These are phyloP conservation scores for Saccharomycopsis javanensis DNA, from an alignment of 805 yeast genomes.

Conservation along the genomic window DNA sequence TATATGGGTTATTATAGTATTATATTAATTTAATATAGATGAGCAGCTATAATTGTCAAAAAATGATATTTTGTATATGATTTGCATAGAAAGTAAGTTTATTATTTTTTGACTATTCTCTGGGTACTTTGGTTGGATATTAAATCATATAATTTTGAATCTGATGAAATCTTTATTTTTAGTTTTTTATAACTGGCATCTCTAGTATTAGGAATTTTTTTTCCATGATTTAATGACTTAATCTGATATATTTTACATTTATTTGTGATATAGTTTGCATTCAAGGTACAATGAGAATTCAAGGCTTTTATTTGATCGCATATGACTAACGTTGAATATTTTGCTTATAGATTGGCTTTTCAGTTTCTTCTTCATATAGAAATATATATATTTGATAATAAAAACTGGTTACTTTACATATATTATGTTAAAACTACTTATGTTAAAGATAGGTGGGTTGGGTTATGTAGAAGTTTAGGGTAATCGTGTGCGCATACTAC, in stretches of 20 bases:
- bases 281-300: no score
- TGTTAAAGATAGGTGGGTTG: no score
- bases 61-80: background rate
- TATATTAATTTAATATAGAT: no score
- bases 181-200: slow-evolving; percentile 19
- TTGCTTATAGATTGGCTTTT: background rate
- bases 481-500: slow-evolving; percentile 3
- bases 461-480: no score
- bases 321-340: background rate
- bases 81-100: background rate
- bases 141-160: background rate
- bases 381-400: background rate
- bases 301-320: no score
- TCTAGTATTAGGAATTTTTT: slow-evolving; percentile 19
- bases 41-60: background rate
- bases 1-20: no score
- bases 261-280: background rate
- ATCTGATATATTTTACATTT: slow-evolving; percentile 3
- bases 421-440: no score
- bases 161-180: slow-evolving; percentile 17
- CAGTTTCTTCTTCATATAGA: no score
- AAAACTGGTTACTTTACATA: no score
- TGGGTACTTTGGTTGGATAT: background rate
- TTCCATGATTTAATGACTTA: slow-evolving; percentile 19
- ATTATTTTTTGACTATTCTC: background rate